Conservation (phyloP, 2,329 filamentous ascomycete genomes). For the Venturia effusa region DNA sequence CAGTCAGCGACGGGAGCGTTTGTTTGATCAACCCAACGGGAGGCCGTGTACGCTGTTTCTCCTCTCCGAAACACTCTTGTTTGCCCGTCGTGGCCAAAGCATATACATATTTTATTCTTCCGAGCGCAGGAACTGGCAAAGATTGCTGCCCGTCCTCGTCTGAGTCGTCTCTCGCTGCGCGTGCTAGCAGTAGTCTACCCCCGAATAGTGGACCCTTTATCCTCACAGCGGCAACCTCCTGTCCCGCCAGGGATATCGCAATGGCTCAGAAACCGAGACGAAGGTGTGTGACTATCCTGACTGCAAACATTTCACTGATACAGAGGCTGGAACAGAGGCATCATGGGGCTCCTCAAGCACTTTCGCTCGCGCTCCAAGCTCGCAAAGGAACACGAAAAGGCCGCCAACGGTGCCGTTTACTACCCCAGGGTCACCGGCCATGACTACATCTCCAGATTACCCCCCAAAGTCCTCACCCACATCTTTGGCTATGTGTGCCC, state of each 20-base stretch:
- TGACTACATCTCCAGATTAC: slow-evolving; percentile 42
- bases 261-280: slow-evolving; percentile 2
- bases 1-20: neutral
- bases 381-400: neutral
- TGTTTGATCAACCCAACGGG: neutral
- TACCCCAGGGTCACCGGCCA: slow-evolving; percentile 23
- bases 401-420: neutral
- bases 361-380: slow-evolving; percentile 12
- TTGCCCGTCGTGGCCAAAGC: neutral
- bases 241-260: neutral
- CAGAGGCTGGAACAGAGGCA: slow-evolving; percentile 4
- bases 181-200: neutral
- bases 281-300: slow-evolving; percentile 2
- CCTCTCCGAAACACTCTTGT: neutral
- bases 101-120: slow-evolving; percentile 1
- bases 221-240: neutral
- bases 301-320: too few species aligned
- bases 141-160: neutral
- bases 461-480: slow-evolving; percentile 56
- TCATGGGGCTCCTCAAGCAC: slow-evolving; percentile 13
- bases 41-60: neutral
- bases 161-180: neutral
- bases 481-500: slow-evolving; percentile 81
- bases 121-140: neutral
- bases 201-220: neutral